Base-by-base conservation (phyloP, 1,139 yeast species). In the Hyphopichia fennica region DNA sequence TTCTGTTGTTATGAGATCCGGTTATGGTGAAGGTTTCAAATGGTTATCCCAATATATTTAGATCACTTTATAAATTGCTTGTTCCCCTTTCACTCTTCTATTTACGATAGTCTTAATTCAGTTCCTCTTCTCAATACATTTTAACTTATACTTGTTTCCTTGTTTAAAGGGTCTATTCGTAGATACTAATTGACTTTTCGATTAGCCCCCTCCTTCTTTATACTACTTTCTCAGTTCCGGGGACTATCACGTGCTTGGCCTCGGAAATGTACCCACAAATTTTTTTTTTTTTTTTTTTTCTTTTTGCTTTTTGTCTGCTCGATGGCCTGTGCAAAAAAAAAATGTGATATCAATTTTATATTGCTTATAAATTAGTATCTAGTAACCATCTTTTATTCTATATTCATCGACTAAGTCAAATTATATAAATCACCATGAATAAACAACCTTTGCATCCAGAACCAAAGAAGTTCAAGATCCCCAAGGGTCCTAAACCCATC, bases 1-100 rank as follows among this genome's bases (percentile, higher is more conserved):
- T 67, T 89, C 96, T 27, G 96, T 93, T 49, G 96, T 89, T 44
- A 86, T 88, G 95, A 88, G 96, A 78, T 88, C 87, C 65, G 97
- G 97, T 54, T 90, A 90, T 69, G 93, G 95, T 46, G 96, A 90
- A 55, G 97, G 95, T 50, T 89, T 90, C 79, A 87, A 87, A 76
- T 90, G 96, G 97, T 81, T 91, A 64, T 87, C 96, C 48, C 95
- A 90, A 72, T 90, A 87, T 69, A 91, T 91, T 58, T 90, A 77
- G 46, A 28, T 28, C 14, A n/a, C 17, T 5, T 29, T 14, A n/a
- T 5, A 29, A 29, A 6, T 11, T 9, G 17, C 32, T n/a, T 29
- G 7, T 29, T n/a, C 32, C n/a, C 14, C 5, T 7, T 25, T 7
- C 13, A 25, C 13, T 9, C 13, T n/a, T 25, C 9, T 5, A 11